Evolutionary conservation across 441 rosid species (phyloP), one percentile per base, ranked within the genome.

Genomic region (Daphne laureola): DNA sequence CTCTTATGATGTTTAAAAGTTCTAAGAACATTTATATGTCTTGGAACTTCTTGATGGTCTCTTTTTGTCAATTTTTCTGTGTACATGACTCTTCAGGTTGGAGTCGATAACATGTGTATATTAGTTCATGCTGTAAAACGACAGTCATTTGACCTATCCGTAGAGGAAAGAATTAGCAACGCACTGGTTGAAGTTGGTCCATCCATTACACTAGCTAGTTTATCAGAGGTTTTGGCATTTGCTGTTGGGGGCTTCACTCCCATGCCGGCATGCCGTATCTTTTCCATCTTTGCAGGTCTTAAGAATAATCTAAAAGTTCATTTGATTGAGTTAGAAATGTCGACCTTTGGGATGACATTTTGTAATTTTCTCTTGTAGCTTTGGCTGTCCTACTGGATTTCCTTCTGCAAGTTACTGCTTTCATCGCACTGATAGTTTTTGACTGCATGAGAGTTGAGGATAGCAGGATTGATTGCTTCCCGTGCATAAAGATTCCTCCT

Each of bases 71-170:
- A 38, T 12, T 67, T 16, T 7, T 47, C 50, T 46, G 6, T 46
- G 57, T 45, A 25, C 4, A 17, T 47, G 0, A 38, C 49, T 62
- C 16, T 54, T 64, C 61, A 84, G 92, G 92, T 84, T 14, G 92
- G 92, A 65, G 92, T 84, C 65, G 92, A 84, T 67, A 84, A 84
- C 66, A 84, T 84, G 92, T 84, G 88, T 67, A 81, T 84, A 70
- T 64, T 84, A 80, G 86, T 84, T 61, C 83, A 76, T 67, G 82
- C 92, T 64, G 86, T 84, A 63, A 84, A 84, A 67, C 73, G 92
- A 40, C 88, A 79, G 52, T 67, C 82, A 23, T 55, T 50, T 55
- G 75, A 81, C 50, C 56, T 72, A 53, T 62, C 84, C 67, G 61
- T 79, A 56, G 92, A 84, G 67, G 79, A 70, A 58, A 72, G 78